Conservation (phyloP, 139 green algal species). For the Astrephomene gubernaculifera region DNA sequence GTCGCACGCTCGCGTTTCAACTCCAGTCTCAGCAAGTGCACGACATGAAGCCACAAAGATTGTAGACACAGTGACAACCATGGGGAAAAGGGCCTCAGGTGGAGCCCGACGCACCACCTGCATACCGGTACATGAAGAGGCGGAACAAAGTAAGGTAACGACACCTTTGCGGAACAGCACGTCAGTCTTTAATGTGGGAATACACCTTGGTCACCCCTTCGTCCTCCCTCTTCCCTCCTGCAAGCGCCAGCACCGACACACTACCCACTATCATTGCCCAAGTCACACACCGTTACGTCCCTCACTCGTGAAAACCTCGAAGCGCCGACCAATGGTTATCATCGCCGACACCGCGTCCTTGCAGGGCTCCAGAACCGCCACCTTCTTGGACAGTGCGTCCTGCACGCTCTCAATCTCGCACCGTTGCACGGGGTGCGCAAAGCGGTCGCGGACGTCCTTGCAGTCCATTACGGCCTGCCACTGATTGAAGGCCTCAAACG, state of each 20-base stretch:
- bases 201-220: background rate
- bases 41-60: slow-evolving; percentile 7
- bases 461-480: slow-evolving; percentile 23
- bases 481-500: slow-evolving; percentile 19
- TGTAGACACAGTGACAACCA: background rate
- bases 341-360: slow-evolving; percentile 24
- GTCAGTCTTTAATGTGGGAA: background rate
- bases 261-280: background rate
- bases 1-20: too few relatives aligned
- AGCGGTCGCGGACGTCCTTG: background rate
- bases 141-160: background rate
- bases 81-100: background rate
- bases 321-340: slow-evolving; percentile 2
- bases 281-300: background rate
- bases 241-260: too few relatives aligned
- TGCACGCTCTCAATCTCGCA: background rate
- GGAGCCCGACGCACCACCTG: background rate
- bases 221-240: too few relatives aligned
- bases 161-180: background rate
- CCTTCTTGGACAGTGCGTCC: background rate
- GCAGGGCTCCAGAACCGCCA: slow-evolving; percentile 15
- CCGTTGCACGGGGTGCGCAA: background rate
- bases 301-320: background rate
- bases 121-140: background rate
- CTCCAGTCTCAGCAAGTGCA: too few relatives aligned